Evolutionary conservation across 192 early-diverging fungal genomes (phyloP).

Genomic region (Umbelopsis sp.): DNA sequence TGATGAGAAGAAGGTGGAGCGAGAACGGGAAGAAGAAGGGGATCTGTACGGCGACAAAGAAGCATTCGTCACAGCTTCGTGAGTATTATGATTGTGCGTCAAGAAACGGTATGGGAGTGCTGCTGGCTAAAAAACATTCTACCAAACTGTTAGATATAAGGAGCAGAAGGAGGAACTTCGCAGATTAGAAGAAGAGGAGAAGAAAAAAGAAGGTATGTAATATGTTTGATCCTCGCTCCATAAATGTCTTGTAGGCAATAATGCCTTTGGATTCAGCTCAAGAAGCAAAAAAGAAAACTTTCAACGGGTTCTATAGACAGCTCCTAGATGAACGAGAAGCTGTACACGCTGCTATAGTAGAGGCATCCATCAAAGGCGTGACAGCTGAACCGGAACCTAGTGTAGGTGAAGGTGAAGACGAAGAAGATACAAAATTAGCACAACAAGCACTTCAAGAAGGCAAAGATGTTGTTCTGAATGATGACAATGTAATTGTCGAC

Average conservation of each 20-base stretch:
- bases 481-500: conserved; percentile 74
- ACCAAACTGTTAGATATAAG: conserved; percentile 36
- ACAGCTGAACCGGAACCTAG: conserved; percentile 23
- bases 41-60: conserved; percentile 79
- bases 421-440: conserved; percentile 36
- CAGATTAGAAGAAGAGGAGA: conserved; percentile 62
- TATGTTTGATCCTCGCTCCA: neutral
- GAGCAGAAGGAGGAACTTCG: conserved; percentile 65
- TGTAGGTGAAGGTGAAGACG: conserved; percentile 21
- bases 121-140: no score
- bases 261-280: conserved; percentile 20
- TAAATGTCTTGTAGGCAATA: neutral
- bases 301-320: conserved; percentile 64
- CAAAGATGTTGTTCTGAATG: conserved; percentile 62
- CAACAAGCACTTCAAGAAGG: conserved; percentile 49
- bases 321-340: conserved; percentile 58
- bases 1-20: conserved; percentile 68
- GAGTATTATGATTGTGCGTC: conserved; percentile 27
- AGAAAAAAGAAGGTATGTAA: conserved; percentile 51
- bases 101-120: no score
- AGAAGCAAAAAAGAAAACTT: conserved; percentile 31
- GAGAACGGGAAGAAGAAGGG: conserved; percentile 73
- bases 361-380: conserved; percentile 15
- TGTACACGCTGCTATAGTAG: conserved; percentile 33
- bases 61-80: conserved; percentile 78